Conservation (phyloP, 2,329 filamentous ascomycete species). For the Zasmidium cellare region DNA sequence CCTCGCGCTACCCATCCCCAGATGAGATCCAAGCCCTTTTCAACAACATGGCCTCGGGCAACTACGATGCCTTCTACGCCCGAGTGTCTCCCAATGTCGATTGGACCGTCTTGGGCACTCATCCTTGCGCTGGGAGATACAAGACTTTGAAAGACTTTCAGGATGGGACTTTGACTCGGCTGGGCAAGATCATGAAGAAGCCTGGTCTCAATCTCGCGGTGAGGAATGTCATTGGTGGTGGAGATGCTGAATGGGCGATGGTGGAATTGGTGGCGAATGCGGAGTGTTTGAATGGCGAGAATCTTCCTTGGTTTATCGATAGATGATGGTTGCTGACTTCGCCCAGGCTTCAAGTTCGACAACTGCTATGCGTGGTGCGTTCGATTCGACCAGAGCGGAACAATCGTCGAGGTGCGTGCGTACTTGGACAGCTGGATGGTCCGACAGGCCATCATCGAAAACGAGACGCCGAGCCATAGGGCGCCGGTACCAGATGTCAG, state of each 20-base stretch:
- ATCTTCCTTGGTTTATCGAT: not conserved
- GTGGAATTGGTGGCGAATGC: constrained; percentile 19
- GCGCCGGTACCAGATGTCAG: constrained; percentile 12
- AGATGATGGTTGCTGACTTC: not conserved
- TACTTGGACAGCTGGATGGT: constrained; percentile 22
- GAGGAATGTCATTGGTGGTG: constrained; percentile 22
- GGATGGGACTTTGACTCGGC: constrained; percentile 7
- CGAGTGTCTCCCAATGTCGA: constrained; percentile 19
- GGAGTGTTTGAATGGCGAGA: constrained; percentile 18
- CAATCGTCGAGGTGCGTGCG: constrained; percentile 21
- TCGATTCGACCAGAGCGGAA: constrained; percentile 17
- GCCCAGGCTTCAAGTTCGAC: constrained; percentile 19
- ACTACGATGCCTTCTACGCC: constrained; percentile 12
- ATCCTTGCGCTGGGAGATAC: constrained; percentile 19
- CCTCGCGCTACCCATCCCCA: constrained; percentile 2
- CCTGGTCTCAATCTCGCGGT: constrained; percentile 15
- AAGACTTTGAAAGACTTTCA: constrained; percentile 14
- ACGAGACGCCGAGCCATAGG: constrained; percentile 13
- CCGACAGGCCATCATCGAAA: constrained; percentile 18
- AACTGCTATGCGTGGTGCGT: constrained; percentile 22
- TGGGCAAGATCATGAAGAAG: constrained; percentile 18
- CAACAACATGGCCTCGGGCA: constrained; percentile 11
- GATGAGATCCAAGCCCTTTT: constrained; percentile 14
- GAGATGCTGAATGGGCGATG: constrained; percentile 18
- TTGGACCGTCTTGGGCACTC: constrained; percentile 24